These are phyloP conservation scores for Ceratocystis variospora DNA, from an alignment of 2,329 filamentous ascomycete genomes.

Conservation along the genomic window DNA sequence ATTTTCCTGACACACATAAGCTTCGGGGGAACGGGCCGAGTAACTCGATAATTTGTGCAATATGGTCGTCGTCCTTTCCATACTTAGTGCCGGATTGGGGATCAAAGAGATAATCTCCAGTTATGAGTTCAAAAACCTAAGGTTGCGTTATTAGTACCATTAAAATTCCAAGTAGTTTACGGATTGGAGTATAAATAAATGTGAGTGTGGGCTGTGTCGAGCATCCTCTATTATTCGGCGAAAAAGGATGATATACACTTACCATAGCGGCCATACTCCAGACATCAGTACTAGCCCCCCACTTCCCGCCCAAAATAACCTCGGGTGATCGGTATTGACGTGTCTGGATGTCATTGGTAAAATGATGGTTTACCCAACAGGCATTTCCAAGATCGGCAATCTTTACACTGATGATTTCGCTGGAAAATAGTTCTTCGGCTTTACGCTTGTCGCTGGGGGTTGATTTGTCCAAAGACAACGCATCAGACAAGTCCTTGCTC, in stretches of 20 bases:
- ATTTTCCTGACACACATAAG: slow-evolving; percentile 83
- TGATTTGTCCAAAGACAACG: slow-evolving; percentile 66
- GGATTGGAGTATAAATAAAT: background rate
- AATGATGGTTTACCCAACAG: slow-evolving; percentile 97
- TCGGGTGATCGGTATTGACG: slow-evolving; percentile 94
- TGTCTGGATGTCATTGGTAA: slow-evolving; percentile 98
- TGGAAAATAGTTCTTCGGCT: slow-evolving; percentile 41
- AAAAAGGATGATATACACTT: slow-evolving; percentile 26
- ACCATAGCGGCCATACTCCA: slow-evolving; percentile 99
- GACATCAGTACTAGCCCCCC: slow-evolving; percentile 97
- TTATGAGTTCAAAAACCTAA: slow-evolving; percentile 93
- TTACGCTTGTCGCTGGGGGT: slow-evolving; percentile 47
- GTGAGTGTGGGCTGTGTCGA: background rate
- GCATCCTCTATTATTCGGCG: background rate
- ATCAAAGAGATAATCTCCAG: slow-evolving; percentile 95
- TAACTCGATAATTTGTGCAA: slow-evolving; percentile 95
- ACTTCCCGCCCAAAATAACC: slow-evolving; percentile 91
- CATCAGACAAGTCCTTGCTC: slow-evolving; percentile 84
- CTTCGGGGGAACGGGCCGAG: slow-evolving; percentile 87
- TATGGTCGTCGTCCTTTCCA: slow-evolving; percentile 98
- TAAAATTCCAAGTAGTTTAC: too few species aligned
- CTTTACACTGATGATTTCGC: slow-evolving; percentile 89
- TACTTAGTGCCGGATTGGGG: slow-evolving; percentile 98
- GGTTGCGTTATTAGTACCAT: too few species aligned
- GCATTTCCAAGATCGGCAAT: slow-evolving; percentile 97